Evolutionary conservation across 2,329 filamentous ascomycete genomes (phyloP).

Genomic region (Cordyceps fumosorosea): DNA sequence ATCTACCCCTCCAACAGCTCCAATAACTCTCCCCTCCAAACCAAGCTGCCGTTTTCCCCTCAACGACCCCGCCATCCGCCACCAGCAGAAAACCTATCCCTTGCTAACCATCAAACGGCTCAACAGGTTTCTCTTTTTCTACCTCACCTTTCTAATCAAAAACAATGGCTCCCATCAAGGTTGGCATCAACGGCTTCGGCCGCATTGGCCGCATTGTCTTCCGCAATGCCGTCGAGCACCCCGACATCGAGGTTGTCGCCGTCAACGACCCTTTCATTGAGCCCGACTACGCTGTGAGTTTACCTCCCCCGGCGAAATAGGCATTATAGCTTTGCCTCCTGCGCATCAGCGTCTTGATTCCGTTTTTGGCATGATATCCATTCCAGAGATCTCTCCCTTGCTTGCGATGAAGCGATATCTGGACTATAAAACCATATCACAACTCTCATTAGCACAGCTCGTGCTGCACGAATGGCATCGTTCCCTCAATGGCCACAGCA

Average conservation of each 20-base stretch:
- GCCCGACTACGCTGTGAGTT: slow-evolving; percentile 88
- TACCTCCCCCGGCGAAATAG: not conserved
- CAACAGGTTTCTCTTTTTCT: slow-evolving; percentile 7
- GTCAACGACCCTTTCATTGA: slow-evolving; percentile 99
- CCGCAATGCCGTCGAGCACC: slow-evolving; percentile 91
- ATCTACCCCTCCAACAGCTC: not conserved
- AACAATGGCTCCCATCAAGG: slow-evolving; percentile 54
- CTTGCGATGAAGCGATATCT: not conserved
- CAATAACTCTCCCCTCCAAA: not conserved
- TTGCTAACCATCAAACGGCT: slow-evolving; percentile 11
- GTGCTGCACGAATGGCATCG: not conserved
- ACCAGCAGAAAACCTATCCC: not conserved
- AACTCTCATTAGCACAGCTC: not conserved
- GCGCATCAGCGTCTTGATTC: not conserved
- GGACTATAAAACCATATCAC: not conserved
- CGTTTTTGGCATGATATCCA: not conserved
- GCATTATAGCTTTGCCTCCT: not conserved
- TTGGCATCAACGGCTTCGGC: slow-evolving; percentile 99
- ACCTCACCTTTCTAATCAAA: slow-evolving; percentile 22
- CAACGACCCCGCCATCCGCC: slow-evolving; percentile 13
- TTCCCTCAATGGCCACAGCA: not conserved
- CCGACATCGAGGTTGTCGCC: slow-evolving; percentile 85
- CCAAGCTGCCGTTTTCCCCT: not conserved
- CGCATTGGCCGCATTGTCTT: slow-evolving; percentile 99
- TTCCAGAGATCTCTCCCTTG: not conserved